Evolutionary conservation across 1,284 basidiomycete genomes (phyloP), one percentile per base, ranked within the genome.

Genomic region (Ceratobasidium sp.): DNA sequence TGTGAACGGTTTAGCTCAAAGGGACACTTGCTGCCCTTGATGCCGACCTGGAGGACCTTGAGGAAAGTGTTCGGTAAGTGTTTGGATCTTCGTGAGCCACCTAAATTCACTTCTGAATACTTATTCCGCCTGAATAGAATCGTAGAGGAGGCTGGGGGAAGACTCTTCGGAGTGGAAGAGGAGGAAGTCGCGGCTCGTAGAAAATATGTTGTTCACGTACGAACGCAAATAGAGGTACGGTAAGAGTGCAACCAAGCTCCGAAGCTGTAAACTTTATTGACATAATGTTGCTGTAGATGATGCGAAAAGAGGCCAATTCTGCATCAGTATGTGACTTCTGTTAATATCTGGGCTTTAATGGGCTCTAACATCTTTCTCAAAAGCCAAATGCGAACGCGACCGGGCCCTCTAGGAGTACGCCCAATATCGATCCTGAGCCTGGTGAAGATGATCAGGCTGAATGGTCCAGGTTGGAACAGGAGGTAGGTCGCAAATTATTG

Each of bases 381-480:
- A 41, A 78, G 60, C 77, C 71, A 31, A 73, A 75, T 45, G 59
- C 64, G 41, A 57, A 73, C 75, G 76, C 60, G 77, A 77, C 54
- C 64, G 66, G 29, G 59, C 71, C 79, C 9, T 36, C 71, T 56
- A 44, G 76, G 53, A 53, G 76, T 8, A 69, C 79, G 4, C 76
- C 75, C 24, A 77, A 66, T 59, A 75, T 14, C 54, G 77, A 59
- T 79, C 77, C 19, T 83, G 83, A 31, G 83, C 66, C 69, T 33
- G 50, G 83, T 27, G 87, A 88, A 33, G 90, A 92, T 76, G 88
- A 91, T 62, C 89, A 94, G 79, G 83, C 86, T 4, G 88, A 89
- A 22, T 97, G 95, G 95, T 91, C 93, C 63, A 85, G 86, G 65
- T 89, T 95, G 81, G 94, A 96, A 80, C 95, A 93, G 81, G 89